Conservation (phyloP, 192 early-diverging fungal genomes). For the Coemansia sp. region DNA sequence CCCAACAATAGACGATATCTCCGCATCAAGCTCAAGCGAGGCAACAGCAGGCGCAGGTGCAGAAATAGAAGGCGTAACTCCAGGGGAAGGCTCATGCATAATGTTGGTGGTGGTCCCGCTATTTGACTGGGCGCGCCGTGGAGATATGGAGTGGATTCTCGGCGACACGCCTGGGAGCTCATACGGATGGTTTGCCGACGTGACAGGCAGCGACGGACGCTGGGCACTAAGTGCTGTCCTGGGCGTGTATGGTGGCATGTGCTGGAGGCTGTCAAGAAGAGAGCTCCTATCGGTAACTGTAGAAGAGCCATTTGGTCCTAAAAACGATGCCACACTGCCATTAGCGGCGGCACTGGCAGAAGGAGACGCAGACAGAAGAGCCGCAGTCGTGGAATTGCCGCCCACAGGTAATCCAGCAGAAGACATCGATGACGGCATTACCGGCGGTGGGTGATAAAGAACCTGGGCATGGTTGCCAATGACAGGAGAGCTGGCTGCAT, state of each 20-base stretch:
- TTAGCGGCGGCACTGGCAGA: neutral
- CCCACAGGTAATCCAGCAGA: neutral
- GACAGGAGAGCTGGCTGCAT: neutral
- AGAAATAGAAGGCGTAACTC: slow-evolving; percentile 2
- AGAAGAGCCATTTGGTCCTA: neutral
- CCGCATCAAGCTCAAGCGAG: slow-evolving; percentile 47
- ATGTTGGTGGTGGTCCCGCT: slow-evolving; percentile 30
- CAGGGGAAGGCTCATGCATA: slow-evolving; percentile 7
- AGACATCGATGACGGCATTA: neutral
- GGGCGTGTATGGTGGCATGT: slow-evolving; percentile 13
- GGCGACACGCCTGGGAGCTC: slow-evolving; percentile 11
- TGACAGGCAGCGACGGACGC: slow-evolving; percentile 26
- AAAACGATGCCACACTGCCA: neutral
- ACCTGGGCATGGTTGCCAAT: neutral
- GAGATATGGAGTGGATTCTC: slow-evolving; percentile 7
- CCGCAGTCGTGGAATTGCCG: neutral
- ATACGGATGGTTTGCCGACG: slow-evolving; percentile 15
- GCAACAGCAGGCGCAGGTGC: slow-evolving; percentile 6
- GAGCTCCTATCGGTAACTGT: slow-evolving; percentile 7
- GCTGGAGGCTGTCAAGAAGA: slow-evolving; percentile 24
- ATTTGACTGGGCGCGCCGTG: slow-evolving; percentile 33
- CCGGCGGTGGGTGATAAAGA: neutral
- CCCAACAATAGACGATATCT: slow-evolving; percentile 47
- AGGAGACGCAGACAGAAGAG: neutral
- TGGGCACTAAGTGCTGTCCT: slow-evolving; percentile 16